A percentile compares a stretch with the other conserved stretches of the same genome.
phyloP scores from a whole-genome alignment of 257 asterid species.

The Solanum dulcamara region DNA sequence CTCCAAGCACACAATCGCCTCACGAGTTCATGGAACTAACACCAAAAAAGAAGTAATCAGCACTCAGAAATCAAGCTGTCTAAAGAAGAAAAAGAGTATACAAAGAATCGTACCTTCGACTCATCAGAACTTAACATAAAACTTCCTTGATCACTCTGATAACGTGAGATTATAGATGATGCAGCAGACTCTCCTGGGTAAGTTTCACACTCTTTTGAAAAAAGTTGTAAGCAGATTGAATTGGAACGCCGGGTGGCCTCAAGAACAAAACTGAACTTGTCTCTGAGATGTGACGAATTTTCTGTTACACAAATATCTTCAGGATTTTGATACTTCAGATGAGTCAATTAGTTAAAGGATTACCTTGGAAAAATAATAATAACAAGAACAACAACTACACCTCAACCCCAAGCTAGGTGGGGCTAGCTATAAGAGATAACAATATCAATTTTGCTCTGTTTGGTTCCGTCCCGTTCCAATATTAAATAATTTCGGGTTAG shows the following conservation, averaged over 20 bases:
- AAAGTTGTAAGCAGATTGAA: conserved; percentile 71
- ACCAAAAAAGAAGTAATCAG: background rate
- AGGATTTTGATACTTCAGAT: conserved; percentile 23
- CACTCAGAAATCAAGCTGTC: background rate
- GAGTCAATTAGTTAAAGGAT: background rate
- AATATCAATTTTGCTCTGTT: background rate
- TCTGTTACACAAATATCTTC: conserved; percentile 58
- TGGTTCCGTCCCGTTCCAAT: background rate
- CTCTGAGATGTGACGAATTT: conserved; percentile 58
- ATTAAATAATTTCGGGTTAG: background rate
- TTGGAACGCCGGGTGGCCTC: conserved; percentile 93
- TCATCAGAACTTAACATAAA: conserved; percentile 23
- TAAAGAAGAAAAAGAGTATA: background rate
- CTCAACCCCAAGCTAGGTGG: background rate
- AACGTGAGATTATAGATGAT: conserved; percentile 70
- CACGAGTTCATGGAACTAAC: conserved; percentile 78
- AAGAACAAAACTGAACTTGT: conserved; percentile 57
- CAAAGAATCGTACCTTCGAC: conserved; percentile 36
- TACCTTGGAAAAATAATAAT: background rate
- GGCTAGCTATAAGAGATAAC: background rate
- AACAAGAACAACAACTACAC: background rate
- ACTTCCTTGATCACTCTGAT: conserved; percentile 51
- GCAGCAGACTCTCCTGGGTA: conserved; percentile 85
- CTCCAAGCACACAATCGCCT: conserved; percentile 85
- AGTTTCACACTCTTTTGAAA: conserved; percentile 66